A percentile compares a stretch with the other conserved stretches of the same genome.
These are phyloP conservation scores for Castanea sativa DNA, from an alignment of 306 rosid genomes.

Conservation along the genomic window DNA sequence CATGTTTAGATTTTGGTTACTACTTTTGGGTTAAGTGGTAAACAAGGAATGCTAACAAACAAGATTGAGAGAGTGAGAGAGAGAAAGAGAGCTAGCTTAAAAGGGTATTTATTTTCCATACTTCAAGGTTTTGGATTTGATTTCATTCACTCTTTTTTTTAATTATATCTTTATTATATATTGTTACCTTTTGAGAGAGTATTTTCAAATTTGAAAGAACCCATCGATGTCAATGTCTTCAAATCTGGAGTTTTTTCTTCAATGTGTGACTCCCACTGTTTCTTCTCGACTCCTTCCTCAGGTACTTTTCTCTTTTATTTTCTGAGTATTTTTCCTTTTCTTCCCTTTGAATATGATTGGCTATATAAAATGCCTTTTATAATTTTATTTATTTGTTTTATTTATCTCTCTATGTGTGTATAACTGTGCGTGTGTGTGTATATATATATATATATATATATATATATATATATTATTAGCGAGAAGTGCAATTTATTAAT, in stretches of 20 bases:
- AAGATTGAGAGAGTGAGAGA: not conserved
- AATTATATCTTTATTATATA: not conserved
- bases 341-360: not conserved
- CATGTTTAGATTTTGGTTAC: not conserved
- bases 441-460: too few relatives aligned
- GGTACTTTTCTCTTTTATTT: slow-evolving; percentile 30
- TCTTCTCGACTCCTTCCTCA: slow-evolving; percentile 53
- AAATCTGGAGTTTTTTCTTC: slow-evolving; percentile 63
- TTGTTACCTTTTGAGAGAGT: slow-evolving; percentile 10
- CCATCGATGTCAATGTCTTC: slow-evolving; percentile 25
- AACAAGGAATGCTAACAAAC: not conserved
- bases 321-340: not conserved
- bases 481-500: too few relatives aligned
- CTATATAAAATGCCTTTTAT: too few relatives aligned
- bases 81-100: not conserved
- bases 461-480: too few relatives aligned
- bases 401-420: too few relatives aligned
- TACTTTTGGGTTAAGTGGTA: not conserved
- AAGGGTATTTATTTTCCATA: not conserved
- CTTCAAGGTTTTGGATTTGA: not conserved
- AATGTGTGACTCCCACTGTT: slow-evolving; percentile 59
- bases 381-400: too few relatives aligned
- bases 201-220: not conserved
- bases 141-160: not conserved
- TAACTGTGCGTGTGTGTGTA: too few relatives aligned